Base-by-base conservation (phyloP, 352 stramenopile genomes). In the Peronospora belbahrii region DNA sequence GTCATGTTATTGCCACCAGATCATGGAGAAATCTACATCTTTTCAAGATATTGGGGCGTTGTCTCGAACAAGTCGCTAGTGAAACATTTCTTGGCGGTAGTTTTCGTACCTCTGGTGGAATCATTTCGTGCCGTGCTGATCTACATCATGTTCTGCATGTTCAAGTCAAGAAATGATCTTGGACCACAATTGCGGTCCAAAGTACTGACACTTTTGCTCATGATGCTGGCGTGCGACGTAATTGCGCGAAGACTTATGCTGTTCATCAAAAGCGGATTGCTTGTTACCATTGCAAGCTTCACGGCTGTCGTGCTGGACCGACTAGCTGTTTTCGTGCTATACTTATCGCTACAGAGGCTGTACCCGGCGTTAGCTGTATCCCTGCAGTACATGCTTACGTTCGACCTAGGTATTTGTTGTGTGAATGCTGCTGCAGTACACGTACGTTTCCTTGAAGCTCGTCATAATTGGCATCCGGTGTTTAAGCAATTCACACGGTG, bases 41-140 rank as follows among this genome's bases (percentile, higher is more conserved):
- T 90, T 51, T 88, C 78, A 17, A 78, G 81, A 25, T 90, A 92
- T 42, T 86, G 80, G 76, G 72, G 79, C 34, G 78, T 92, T 11
- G 70, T 79, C 15, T 92, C 80, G 10, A 67, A 92, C 65, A 78
- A 81, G 45, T 83, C 80, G 34, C 52, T 85, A 18, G 33, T 83
- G 28, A 59, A 62, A 22, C 77, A 92, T 52, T 85, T 89, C 34
- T 40, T 85, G 8, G 74, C 70, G 15, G 34, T 89, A 3, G 30
- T 70, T 10, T 43, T 85, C 17, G 75, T 78, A 14, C 80, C 80
- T 8, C n/a, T 92, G 22, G 33, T 89, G 31, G 77, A 89, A 38
- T 67, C 55, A 15, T 42, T 85, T 4, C 72, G 77, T 11, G 73
- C 71, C n/a, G 42, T 89, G 42, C 42, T 87, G 13, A 74, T 89